Percentiles rank a stretch among this genome's conserved stretches.
Conservation (phyloP, 768 basidiomycete genomes). For the Pleurotus platypus region DNA sequence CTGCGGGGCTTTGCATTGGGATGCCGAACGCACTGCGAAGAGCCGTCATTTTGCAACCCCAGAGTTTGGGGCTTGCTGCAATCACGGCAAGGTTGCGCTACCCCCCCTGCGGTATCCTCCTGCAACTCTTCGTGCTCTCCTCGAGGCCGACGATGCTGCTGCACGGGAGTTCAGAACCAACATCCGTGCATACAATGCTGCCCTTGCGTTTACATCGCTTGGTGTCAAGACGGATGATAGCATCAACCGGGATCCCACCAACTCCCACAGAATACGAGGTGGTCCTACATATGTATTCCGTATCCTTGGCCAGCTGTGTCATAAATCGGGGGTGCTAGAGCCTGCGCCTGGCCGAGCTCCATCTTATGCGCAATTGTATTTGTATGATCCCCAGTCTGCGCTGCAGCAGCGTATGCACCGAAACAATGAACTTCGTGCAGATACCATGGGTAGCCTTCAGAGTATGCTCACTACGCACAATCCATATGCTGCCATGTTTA, state of each 20-base stretch:
- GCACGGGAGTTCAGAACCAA: constrained; percentile 24
- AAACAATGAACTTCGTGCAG: constrained; percentile 12
- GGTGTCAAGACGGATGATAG: constrained; percentile 21
- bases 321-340: constrained; percentile 27
- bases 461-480: constrained; percentile 15
- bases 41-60: not conserved
- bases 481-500: constrained; percentile 25
- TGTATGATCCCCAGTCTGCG: constrained; percentile 32
- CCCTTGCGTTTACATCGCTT: constrained; percentile 31
- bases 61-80: constrained; percentile 25
- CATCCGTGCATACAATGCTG: constrained; percentile 31
- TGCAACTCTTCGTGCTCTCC: constrained; percentile 5
- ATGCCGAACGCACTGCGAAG: constrained; percentile 7
- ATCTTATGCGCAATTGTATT: constrained; percentile 33
- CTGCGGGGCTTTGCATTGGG: constrained; percentile 18
- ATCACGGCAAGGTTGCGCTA: constrained; percentile 21
- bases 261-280: constrained; percentile 12
- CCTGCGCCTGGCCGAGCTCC: constrained; percentile 18
- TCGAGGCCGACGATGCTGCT: constrained; percentile 5
- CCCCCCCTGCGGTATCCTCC: constrained; percentile 10
- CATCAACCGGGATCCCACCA: constrained; percentile 12
- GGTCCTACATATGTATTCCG: constrained; percentile 21
- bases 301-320: constrained; percentile 27
- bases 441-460: constrained; percentile 21
- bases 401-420: constrained; percentile 13